Evolutionary conservation across 805 yeast genomes (phyloP).

Genomic region (Hanseniaspora lachancei): DNA sequence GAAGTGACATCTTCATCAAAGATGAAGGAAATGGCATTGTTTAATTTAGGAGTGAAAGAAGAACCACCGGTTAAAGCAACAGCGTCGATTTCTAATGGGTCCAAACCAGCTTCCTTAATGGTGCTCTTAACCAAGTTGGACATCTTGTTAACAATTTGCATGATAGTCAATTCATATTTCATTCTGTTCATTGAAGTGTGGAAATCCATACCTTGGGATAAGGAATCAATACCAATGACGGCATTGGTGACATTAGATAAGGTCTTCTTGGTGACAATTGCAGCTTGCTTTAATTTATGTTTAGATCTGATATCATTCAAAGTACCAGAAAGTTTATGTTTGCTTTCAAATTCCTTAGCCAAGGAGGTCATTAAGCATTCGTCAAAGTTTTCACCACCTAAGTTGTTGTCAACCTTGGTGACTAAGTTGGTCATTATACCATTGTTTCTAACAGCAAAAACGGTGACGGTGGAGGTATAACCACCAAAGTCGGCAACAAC

Average conservation of each 20-base stretch:
- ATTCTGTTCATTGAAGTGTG: constrained; percentile 86
- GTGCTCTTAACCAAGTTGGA: constrained; percentile 59
- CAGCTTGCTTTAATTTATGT: constrained; percentile 76
- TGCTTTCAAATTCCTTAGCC: constrained; percentile 89
- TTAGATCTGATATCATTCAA: constrained; percentile 58
- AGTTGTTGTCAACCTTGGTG: constrained; percentile 63
- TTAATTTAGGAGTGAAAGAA: constrained; percentile 83
- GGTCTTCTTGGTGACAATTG: constrained; percentile 78
- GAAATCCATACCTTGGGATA: constrained; percentile 89
- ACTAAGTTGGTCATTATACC: constrained; percentile 83
- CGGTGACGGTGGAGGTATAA: constrained; percentile 88
- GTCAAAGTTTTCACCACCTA: constrained; percentile 86
- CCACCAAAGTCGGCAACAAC: constrained; percentile 97
- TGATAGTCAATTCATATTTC: constrained; percentile 78
- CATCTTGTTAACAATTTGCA: constrained; percentile 65
- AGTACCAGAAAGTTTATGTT: constrained; percentile 67
- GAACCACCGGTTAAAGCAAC: constrained; percentile 88
- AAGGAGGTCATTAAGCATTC: constrained; percentile 65
- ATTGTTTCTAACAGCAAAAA: constrained; percentile 71
- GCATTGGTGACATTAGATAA: constrained; percentile 79
- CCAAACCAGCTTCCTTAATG: constrained; percentile 71
- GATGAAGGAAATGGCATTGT: constrained; percentile 52
- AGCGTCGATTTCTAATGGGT: constrained; percentile 76
- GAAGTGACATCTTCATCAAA: constrained; percentile 67
- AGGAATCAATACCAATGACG: constrained; percentile 84